A percentile compares a stretch with the other conserved stretches of the same genome.
Evolutionary conservation across 495 filamentous ascomycete species (phyloP).

Genomic region (Neurospora hispaniola): DNA sequence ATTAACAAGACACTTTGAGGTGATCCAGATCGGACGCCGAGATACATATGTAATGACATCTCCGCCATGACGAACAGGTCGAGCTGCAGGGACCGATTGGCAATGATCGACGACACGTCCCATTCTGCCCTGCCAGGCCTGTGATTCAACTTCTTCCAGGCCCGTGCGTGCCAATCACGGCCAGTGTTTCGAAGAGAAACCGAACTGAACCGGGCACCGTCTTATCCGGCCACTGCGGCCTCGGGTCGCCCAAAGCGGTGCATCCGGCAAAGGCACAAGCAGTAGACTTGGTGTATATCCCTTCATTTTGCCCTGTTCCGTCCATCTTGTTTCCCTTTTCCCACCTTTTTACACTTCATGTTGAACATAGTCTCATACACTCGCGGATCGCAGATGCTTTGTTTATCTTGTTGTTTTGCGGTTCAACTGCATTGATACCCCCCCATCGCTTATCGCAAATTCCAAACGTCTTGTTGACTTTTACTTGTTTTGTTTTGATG

Average conservation of each 20-base stretch:
- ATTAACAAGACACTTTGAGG: background rate
- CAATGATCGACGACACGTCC: background rate
- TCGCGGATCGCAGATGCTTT: background rate
- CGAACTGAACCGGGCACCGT: background rate
- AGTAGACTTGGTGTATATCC: background rate
- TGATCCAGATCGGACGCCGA: background rate
- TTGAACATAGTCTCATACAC: background rate
- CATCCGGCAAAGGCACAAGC: background rate
- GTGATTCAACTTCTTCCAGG: background rate
- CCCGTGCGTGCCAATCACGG: background rate
- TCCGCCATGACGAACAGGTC: background rate
- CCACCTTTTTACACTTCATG: background rate
- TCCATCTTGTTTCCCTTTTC: background rate
- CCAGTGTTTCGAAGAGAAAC: background rate
- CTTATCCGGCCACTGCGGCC: background rate
- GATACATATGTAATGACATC: background rate
- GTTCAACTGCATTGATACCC: background rate
- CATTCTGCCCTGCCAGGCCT: background rate
- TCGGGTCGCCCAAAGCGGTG: background rate
- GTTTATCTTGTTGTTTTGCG: background rate
- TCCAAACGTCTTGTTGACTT: background rate
- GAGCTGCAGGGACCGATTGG: background rate
- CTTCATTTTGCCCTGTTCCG: background rate
- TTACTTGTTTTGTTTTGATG: background rate
- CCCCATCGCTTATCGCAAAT: background rate